Conservation (phyloP, 768 basidiomycete genomes). For the Tubosaeta sp. region DNA sequence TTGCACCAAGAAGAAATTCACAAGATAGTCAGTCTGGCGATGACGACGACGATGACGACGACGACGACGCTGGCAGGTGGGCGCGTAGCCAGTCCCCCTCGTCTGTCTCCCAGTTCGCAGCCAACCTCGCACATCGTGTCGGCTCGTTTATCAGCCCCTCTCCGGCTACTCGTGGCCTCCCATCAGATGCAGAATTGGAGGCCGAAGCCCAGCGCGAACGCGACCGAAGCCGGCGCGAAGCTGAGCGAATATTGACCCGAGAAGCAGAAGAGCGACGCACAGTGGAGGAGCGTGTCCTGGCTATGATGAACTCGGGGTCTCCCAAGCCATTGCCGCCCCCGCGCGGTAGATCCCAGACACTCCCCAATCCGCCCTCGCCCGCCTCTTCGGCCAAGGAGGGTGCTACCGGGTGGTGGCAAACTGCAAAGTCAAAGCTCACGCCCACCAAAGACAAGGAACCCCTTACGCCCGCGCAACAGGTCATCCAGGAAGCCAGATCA, state of each 20-base stretch:
- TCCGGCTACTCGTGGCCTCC: conserved; percentile 41
- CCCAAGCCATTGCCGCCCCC: conserved; percentile 49
- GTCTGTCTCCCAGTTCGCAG: conserved; percentile 69
- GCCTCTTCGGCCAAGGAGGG: conserved; percentile 61
- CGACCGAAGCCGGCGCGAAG: conserved; percentile 70
- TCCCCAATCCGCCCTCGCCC: conserved; percentile 58
- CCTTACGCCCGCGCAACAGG: conserved; percentile 82
- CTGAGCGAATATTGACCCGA: conserved; percentile 66
- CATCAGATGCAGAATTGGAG: conserved; percentile 75
- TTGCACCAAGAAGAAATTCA: conserved; percentile 45
- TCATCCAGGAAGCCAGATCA: conserved; percentile 70
- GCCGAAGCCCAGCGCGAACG: conserved; percentile 76
- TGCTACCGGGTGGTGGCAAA: conserved; percentile 61
- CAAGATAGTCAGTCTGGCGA: conserved; percentile 45
- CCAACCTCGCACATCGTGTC: conserved; percentile 72
- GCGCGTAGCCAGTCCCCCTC: conserved; percentile 48
- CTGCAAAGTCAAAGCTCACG: conserved; percentile 70
- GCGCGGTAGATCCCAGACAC: conserved; percentile 55
- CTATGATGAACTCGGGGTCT: conserved; percentile 56
- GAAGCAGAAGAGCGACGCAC: conserved; percentile 67
- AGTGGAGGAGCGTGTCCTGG: conserved; percentile 70
- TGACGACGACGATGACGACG: conserved; percentile 30
- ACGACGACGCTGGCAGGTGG: conserved; percentile 30
- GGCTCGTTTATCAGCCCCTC: conserved; percentile 59
- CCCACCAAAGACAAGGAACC: conserved; percentile 70